Evolutionary conservation across 805 yeast species (phyloP).

Genomic region (Kregervanrija fluxuum): DNA sequence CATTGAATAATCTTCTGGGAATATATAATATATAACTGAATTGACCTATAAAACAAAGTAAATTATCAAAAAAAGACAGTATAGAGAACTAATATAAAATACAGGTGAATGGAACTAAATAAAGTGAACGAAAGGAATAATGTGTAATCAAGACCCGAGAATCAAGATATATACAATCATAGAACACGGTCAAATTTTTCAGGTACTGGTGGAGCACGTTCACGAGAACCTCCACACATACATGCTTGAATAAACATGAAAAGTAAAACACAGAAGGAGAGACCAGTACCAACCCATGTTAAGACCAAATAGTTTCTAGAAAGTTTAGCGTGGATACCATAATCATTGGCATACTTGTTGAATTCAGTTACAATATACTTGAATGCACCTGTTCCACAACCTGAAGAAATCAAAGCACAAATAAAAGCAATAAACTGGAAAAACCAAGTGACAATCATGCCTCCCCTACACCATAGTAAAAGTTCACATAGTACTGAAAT

Average conservation of each 20-base stretch:
- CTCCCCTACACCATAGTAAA: constrained; percentile 24
- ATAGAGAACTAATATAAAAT: background rate
- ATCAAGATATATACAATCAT: background rate
- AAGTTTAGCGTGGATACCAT: constrained; percentile 50
- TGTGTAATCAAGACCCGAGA: background rate
- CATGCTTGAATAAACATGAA: constrained; percentile 13
- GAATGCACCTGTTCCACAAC: constrained; percentile 51
- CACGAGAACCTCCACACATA: constrained; percentile 6
- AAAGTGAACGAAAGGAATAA: background rate
- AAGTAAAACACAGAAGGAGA: constrained; percentile 10
- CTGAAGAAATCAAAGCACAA: constrained; percentile 13
- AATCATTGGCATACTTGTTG: constrained; percentile 37
- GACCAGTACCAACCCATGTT: constrained; percentile 21
- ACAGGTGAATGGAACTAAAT: background rate
- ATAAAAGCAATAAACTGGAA: constrained; percentile 17
- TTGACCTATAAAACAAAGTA: no score
- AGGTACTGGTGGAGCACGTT: constrained; percentile 4
- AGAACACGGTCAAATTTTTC: constrained; percentile 4
- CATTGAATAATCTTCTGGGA: no score
- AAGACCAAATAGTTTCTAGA: constrained; percentile 18
- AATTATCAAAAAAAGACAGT: no score
- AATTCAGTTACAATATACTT: constrained; percentile 40
- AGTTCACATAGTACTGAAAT: constrained; percentile 35
- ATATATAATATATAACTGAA: no score
- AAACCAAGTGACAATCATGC: constrained; percentile 18